A percentile compares a stretch with the other conserved stretches of the same genome.
phyloP scores from a whole-genome alignment of 2,329 filamentous ascomycete genomes.

The Akanthomyces dipterigenus region DNA sequence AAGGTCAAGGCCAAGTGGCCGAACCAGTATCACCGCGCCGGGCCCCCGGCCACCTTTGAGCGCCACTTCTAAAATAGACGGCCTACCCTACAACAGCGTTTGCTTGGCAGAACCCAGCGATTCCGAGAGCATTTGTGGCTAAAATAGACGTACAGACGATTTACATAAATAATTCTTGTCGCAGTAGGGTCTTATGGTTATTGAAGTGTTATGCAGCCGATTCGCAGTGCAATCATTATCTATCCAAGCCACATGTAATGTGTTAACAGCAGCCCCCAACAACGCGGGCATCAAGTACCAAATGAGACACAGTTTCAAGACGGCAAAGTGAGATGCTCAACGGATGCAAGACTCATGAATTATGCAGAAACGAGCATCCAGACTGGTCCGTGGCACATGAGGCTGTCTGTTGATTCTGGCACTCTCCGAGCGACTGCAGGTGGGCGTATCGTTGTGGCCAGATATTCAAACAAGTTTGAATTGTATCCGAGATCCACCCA shows the following conservation, averaged over 20 bases:
- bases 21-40: constrained; percentile 51
- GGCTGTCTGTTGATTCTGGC: neutral
- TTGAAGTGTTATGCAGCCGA: too few species aligned
- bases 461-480: neutral
- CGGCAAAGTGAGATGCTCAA: neutral
- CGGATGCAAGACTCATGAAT: neutral
- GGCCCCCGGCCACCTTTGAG: constrained; percentile 16
- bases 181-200: too few species aligned
- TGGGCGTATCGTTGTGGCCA: neutral
- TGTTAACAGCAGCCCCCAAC: neutral
- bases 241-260: too few species aligned
- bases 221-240: too few species aligned
- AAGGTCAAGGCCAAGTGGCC: constrained; percentile 66
- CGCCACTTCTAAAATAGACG: neutral
- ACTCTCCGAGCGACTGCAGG: neutral
- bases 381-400: neutral
- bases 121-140: neutral
- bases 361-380: neutral
- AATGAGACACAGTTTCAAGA: neutral
- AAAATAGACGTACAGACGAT: neutral
- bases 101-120: neutral
- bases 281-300: too few species aligned
- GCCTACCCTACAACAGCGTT: neutral
- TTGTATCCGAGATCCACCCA: neutral
- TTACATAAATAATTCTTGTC: too few species aligned